These are phyloP conservation scores for Amanita rimosa DNA, from an alignment of 768 basidiomycete species.

Conservation along the genomic window DNA sequence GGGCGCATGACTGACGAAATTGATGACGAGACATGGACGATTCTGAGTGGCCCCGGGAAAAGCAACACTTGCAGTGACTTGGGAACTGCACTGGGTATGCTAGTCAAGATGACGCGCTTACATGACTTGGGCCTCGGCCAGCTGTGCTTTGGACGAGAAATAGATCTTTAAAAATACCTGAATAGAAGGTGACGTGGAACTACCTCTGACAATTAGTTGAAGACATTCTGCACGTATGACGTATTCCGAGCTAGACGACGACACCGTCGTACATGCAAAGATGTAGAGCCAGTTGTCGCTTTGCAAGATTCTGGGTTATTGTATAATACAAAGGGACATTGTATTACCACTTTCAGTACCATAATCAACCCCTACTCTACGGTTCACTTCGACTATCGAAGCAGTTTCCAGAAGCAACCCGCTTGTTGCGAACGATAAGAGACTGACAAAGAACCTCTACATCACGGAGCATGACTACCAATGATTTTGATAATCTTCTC, in stretches of 20 bases:
- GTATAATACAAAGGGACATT: no score
- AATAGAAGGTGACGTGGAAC: neutral
- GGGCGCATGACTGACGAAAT: constrained; percentile 60
- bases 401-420: no score
- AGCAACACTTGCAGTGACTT: constrained; percentile 23
- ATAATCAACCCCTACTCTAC: neutral
- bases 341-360: neutral
- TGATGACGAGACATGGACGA: constrained; percentile 51
- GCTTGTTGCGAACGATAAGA: no score
- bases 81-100: constrained; percentile 38
- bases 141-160: constrained; percentile 32
- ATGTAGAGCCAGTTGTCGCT: no score
- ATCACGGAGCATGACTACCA: constrained; percentile 12
- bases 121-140: constrained; percentile 66
- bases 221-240: no score
- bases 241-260: neutral
- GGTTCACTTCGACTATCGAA: no score
- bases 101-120: constrained; percentile 68
- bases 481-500: constrained; percentile 55
- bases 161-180: neutral
- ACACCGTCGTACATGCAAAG: neutral
- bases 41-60: constrained; percentile 36
- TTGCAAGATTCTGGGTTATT: no score
- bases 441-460: neutral
- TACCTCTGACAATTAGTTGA: neutral